phyloP scores from a whole-genome alignment of 495 filamentous ascomycete species.

The Penicillium steckii region DNA sequence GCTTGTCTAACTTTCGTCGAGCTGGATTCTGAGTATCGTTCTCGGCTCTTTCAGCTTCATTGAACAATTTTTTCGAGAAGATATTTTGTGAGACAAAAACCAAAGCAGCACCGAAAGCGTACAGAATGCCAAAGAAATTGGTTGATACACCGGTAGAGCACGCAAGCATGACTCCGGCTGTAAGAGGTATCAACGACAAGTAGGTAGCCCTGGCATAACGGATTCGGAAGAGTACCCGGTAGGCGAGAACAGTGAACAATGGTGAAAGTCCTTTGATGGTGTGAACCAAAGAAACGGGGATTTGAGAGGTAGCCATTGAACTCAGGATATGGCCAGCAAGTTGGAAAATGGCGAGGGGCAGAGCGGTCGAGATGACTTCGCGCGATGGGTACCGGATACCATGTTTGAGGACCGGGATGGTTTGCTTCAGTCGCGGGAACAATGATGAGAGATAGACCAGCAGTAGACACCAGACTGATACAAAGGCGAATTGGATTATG shows the following conservation, averaged over 20 bases:
- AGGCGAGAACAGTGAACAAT: slow-evolving; percentile 91
- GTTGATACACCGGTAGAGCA: slow-evolving; percentile 87
- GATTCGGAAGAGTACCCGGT: slow-evolving; percentile 83
- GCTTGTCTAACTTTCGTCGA: slow-evolving; percentile 83
- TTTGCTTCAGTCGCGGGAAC: slow-evolving; percentile 64
- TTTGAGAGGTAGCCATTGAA: slow-evolving; percentile 89
- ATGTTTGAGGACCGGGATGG: slow-evolving; percentile 75
- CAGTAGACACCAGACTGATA: slow-evolving; percentile 82
- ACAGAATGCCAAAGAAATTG: slow-evolving; percentile 83
- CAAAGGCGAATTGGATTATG: slow-evolving; percentile 91
- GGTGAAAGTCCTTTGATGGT: slow-evolving; percentile 99
- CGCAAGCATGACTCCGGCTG: slow-evolving; percentile 88
- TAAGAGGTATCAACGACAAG: slow-evolving; percentile 87
- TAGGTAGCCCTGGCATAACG: slow-evolving; percentile 88
- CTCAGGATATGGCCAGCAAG: slow-evolving; percentile 90
- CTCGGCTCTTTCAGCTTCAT: slow-evolving; percentile 82
- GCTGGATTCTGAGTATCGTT: slow-evolving; percentile 58
- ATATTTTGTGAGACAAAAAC: slow-evolving; percentile 99
- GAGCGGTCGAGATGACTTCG: slow-evolving; percentile 81
- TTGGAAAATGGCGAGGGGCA: slow-evolving; percentile 90
- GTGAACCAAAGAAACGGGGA: slow-evolving; percentile 95
- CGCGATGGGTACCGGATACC: slow-evolving; percentile 78
- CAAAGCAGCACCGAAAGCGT: slow-evolving; percentile 80
- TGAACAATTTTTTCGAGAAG: slow-evolving; percentile 98
- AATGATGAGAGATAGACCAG: slow-evolving; percentile 68